phyloP scores from a whole-genome alignment of 306 rosid genomes.

The Quercus variabilis region DNA sequence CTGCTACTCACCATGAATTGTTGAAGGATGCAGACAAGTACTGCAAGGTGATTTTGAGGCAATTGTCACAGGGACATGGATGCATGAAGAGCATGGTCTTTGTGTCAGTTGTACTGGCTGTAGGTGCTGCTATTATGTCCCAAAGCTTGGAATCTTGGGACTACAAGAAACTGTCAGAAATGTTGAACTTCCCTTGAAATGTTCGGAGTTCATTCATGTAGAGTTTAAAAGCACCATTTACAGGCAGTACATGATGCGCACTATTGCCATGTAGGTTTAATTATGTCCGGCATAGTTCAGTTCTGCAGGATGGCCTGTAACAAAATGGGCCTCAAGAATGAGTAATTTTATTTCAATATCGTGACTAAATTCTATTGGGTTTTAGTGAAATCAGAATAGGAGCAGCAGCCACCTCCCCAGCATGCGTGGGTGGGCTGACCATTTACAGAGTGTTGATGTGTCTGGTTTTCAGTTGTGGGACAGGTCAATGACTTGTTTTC shows the following conservation, averaged over 20 bases:
- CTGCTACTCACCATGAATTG: constrained; percentile 16
- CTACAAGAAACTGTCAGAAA: constrained; percentile 24
- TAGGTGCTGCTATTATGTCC: constrained; percentile 31
- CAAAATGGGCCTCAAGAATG: constrained; percentile 22
- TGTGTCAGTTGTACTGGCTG: constrained; percentile 26
- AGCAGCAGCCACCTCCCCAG: constrained; percentile 16
- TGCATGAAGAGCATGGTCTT: constrained; percentile 44
- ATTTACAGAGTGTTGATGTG: constrained; percentile 4
- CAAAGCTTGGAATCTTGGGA: constrained; percentile 40
- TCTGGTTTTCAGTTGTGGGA: constrained; percentile 10
- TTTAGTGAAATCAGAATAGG: constrained; percentile 15
- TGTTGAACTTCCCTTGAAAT: constrained; percentile 29
- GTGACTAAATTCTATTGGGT: constrained; percentile 7
- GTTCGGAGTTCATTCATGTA: not conserved
- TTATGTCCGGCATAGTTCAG: constrained; percentile 3
- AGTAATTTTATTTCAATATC: constrained; percentile 18
- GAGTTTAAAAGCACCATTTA: not conserved
- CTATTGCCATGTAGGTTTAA: not conserved
- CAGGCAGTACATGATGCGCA: not conserved
- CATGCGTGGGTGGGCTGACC: constrained; percentile 7
- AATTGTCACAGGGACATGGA: constrained; percentile 32
- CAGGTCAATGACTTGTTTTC: constrained; percentile 16
- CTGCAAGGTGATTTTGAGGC: constrained; percentile 33
- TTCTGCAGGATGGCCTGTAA: not conserved
- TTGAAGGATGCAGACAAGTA: constrained; percentile 42